Conservation (phyloP, 1,284 basidiomycete genomes). For the Coniferiporia weirii region DNA sequence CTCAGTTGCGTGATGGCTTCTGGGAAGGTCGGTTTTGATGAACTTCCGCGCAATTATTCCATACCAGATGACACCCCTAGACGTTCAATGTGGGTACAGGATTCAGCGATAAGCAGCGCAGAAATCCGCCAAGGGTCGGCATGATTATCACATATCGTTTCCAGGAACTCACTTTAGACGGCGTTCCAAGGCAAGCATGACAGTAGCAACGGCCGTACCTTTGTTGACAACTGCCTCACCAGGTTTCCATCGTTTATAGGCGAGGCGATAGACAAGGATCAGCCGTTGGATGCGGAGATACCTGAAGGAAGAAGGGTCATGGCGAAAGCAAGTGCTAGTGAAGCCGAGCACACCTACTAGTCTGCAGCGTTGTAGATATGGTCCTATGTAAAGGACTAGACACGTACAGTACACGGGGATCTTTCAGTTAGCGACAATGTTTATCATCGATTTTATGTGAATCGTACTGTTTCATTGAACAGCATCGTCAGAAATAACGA, state of each 20-base stretch:
- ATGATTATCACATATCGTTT: conserved; percentile 60
- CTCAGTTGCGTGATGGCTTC: conserved; percentile 60
- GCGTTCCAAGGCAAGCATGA: conserved; percentile 43
- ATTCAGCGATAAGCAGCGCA: conserved; percentile 47
- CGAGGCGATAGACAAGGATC: conserved; percentile 46
- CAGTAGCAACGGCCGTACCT: neutral
- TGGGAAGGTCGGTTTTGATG: conserved; percentile 40
- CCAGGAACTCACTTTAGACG: conserved; percentile 57
- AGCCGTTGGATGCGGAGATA: conserved; percentile 51
- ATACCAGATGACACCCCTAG: conserved; percentile 25
- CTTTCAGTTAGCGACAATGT: neutral
- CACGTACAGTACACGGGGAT: neutral
- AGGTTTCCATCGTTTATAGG: conserved; percentile 61
- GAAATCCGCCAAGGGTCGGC: conserved; percentile 52
- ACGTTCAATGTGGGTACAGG: conserved; percentile 55
- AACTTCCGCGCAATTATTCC: neutral
- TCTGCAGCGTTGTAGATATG: neutral
- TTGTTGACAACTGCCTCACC: neutral
- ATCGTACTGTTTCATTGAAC: neutral
- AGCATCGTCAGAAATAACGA: neutral
- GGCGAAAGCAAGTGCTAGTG: neutral
- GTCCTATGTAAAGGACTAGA: too few species aligned
- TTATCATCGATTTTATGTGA: neutral
- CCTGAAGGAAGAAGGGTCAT: conserved; percentile 35
- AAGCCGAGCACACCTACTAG: neutral